These are phyloP conservation scores for Triticum monococcum DNA, from an alignment of 176 grass and related monocot species.

Conservation along the genomic window DNA sequence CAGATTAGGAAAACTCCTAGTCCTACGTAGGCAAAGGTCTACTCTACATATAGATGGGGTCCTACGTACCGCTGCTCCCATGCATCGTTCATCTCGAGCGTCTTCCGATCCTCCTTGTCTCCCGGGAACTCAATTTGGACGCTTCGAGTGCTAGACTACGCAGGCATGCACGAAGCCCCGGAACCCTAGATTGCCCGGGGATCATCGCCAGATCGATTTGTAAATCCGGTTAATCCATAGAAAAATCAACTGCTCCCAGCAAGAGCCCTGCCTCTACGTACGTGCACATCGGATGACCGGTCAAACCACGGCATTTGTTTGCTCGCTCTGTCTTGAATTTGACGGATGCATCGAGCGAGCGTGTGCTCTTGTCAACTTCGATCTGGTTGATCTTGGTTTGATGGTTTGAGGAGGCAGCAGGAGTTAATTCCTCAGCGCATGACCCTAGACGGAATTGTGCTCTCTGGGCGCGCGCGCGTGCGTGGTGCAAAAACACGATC, in stretches of 20 bases:
- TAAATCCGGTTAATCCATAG: constrained; percentile 31
- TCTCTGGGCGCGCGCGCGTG: too few relatives aligned
- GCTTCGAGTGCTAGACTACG: neutral
- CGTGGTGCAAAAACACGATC: too few relatives aligned
- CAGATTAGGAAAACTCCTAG: neutral
- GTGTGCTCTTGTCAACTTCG: neutral
- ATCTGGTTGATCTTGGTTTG: neutral
- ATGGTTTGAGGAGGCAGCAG: neutral
- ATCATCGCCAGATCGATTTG: constrained; percentile 18
- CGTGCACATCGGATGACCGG: neutral
- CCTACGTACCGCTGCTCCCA: neutral
- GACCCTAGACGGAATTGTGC: neutral
- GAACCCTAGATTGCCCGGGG: constrained; percentile 11
- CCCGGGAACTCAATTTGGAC: constrained; percentile 24
- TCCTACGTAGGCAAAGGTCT: too few relatives aligned
- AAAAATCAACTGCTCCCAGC: neutral
- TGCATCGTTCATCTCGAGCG: constrained; percentile 14
- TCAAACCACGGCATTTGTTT: neutral
- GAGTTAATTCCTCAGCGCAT: neutral
- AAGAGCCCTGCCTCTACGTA: neutral
- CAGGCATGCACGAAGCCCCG: neutral
- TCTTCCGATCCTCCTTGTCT: constrained; percentile 35
- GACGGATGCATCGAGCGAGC: neutral
- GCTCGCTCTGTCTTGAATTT: neutral
- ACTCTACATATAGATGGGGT: too few relatives aligned